Evolutionary conservation across 1,284 basidiomycete species (phyloP).

Genomic region (Rhodotorula sp.): DNA sequence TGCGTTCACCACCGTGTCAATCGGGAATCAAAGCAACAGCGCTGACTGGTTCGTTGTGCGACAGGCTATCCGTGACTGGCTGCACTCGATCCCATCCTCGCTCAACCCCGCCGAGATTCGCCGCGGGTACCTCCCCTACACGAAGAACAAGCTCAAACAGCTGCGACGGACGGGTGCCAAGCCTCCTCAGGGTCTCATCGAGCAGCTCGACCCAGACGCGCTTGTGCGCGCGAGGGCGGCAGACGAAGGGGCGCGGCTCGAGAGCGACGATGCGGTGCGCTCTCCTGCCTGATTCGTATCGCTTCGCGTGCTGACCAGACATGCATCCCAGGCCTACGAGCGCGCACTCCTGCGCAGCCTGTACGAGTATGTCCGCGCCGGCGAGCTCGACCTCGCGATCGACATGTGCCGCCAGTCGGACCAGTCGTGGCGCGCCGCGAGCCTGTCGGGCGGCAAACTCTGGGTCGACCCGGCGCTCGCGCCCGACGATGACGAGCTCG

Average conservation of each 20-base stretch:
- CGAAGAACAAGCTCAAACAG: slow-evolving; percentile 71
- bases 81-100: slow-evolving; percentile 63
- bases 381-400: slow-evolving; percentile 77
- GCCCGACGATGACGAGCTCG: slow-evolving; percentile 55
- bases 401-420: slow-evolving; percentile 79
- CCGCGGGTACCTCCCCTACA: slow-evolving; percentile 77
- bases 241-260: slow-evolving; percentile 55
- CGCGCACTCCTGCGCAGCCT: slow-evolving; percentile 70
- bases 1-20: slow-evolving; percentile 44
- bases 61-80: slow-evolving; percentile 68
- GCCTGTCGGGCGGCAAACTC: slow-evolving; percentile 73
- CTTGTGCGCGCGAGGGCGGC: slow-evolving; percentile 56
- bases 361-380: slow-evolving; percentile 76
- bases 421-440: slow-evolving; percentile 88
- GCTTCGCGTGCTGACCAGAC: too few relatives aligned
- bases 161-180: slow-evolving; percentile 59
- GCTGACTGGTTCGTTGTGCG: neutral
- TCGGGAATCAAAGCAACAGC: neutral
- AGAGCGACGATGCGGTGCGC: slow-evolving; percentile 68
- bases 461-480: slow-evolving; percentile 68
- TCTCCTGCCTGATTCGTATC: neutral
- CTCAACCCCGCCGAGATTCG: slow-evolving; percentile 66
- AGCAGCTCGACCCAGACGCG: slow-evolving; percentile 73
- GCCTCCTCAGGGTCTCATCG: slow-evolving; percentile 56
- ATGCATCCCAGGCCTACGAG: slow-evolving; percentile 66